A percentile compares a stretch with the other conserved stretches of the same genome.
Evolutionary conservation across 306 rosid species (phyloP).

Genomic region (Sindora glabra): DNA sequence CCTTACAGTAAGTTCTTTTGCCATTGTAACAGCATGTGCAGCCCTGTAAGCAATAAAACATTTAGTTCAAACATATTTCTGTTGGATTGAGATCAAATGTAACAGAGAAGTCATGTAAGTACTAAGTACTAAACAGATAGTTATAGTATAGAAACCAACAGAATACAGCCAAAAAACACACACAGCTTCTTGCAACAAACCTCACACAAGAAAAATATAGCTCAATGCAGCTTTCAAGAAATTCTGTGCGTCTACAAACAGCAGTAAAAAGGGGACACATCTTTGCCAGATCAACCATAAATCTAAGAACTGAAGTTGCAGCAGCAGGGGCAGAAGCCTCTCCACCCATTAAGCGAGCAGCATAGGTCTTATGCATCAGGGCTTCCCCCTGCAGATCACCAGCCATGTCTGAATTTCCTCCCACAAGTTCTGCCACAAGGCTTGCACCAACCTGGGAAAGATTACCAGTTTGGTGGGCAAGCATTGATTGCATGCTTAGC

Average conservation of each 20-base stretch:
- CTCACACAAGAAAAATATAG: constrained; percentile 96
- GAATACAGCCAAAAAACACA: neutral
- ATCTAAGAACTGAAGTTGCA: constrained; percentile 92
- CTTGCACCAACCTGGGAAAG: constrained; percentile 93
- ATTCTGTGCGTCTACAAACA: constrained; percentile 81
- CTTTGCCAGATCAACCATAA: constrained; percentile 98
- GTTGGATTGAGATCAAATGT: neutral
- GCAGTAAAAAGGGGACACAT: constrained; percentile 88
- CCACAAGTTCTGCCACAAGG: constrained; percentile 96
- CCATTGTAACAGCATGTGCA: constrained; percentile 88
- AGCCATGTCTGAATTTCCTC: constrained; percentile 86
- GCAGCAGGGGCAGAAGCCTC: constrained; percentile 99
- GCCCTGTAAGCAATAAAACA: constrained; percentile 59
- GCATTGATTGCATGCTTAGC: constrained; percentile 85
- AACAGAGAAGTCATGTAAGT: neutral
- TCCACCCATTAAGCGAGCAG: constrained; percentile 99
- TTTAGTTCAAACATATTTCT: constrained; percentile 5
- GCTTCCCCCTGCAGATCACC: constrained; percentile 99
- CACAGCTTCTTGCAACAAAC: constrained; percentile 38
- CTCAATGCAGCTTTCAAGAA: constrained; percentile 93
- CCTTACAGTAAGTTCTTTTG: constrained; percentile 79
- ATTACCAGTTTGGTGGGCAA: constrained; percentile 90
- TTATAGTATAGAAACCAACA: neutral
- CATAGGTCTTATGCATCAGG: constrained; percentile 98
- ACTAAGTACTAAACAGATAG: constrained; percentile 1